A percentile compares a stretch with the other conserved stretches of the same genome.
These are phyloP conservation scores for Solanum tacnaense DNA, from an alignment of 257 asterid species.

Conservation along the genomic window DNA sequence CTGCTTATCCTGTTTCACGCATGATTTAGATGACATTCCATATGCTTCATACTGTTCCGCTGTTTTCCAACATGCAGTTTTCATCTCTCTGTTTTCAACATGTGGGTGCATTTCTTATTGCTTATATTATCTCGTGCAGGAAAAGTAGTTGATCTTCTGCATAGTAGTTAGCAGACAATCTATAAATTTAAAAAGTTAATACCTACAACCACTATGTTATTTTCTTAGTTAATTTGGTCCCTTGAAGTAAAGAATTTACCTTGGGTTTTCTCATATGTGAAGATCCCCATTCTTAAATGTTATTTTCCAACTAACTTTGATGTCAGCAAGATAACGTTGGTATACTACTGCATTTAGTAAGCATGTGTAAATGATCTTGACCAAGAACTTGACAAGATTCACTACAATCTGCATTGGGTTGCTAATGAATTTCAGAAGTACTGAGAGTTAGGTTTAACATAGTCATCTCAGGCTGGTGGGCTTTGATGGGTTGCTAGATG, in stretches of 20 bases:
- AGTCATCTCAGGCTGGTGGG: not conserved
- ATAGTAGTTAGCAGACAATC: not conserved
- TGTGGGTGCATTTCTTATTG: not conserved
- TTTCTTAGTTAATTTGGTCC: not conserved
- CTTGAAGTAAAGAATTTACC: not conserved
- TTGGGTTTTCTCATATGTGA: not conserved
- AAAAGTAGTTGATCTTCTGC: not conserved
- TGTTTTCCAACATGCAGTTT: not conserved
- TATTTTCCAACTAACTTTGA: not conserved
- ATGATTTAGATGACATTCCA: not conserved
- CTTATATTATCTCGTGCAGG: not conserved
- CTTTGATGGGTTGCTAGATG: not conserved
- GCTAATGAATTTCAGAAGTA: not conserved
- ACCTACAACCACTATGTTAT: not conserved
- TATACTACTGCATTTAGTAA: not conserved
- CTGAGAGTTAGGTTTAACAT: not conserved
- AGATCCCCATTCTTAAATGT: not conserved
- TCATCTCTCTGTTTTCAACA: not conserved
- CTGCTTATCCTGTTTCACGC: not conserved
- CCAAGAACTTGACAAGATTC: not conserved
- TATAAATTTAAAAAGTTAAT: not conserved
- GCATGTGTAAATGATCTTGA: not conserved
- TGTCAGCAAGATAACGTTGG: not conserved
- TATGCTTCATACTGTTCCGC: not conserved
- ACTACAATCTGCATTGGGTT: not conserved